These are phyloP conservation scores for Neurospora sp. DNA, from an alignment of 2,329 filamentous ascomycete genomes.

Conservation along the genomic window DNA sequence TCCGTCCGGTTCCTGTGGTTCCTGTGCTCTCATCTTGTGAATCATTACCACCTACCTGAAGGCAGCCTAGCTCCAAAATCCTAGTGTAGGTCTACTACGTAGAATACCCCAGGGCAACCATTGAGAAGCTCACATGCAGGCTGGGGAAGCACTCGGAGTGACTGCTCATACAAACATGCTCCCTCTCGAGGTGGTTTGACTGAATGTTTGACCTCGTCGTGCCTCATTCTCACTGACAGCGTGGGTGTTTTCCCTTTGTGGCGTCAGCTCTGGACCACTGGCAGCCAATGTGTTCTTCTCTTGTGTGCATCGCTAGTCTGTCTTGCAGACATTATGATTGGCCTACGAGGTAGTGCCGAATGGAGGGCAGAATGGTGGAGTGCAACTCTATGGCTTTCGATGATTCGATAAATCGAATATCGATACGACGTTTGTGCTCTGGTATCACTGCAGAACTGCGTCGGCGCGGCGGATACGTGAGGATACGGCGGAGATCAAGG, in stretches of 20 bases:
- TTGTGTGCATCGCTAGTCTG: not conserved
- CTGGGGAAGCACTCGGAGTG: not conserved
- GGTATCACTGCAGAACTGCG: not conserved
- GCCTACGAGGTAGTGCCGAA: not conserved
- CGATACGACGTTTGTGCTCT: not conserved
- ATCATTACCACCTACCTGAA: not conserved
- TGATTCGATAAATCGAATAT: not conserved
- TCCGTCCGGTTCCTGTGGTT: constrained; percentile 1
- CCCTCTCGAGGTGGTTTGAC: not conserved
- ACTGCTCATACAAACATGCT: not conserved
- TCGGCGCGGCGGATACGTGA: not conserved
- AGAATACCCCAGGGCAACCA: not conserved
- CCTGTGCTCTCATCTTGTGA: not conserved
- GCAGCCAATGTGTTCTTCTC: not conserved
- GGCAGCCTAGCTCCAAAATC: not conserved
- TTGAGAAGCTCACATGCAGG: not conserved
- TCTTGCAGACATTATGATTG: not conserved
- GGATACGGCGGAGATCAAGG: not conserved
- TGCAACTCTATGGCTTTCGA: not conserved
- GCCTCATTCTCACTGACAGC: not conserved
- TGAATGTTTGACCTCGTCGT: not conserved
- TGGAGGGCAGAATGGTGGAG: not conserved
- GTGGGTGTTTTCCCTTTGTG: not conserved
- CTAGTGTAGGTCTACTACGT: not conserved
- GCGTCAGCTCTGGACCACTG: not conserved